Percentiles rank a stretch among this genome's conserved stretches.
Conservation (phyloP, 2,329 filamentous ascomycete genomes). For the Rugonectria rugulosa region DNA sequence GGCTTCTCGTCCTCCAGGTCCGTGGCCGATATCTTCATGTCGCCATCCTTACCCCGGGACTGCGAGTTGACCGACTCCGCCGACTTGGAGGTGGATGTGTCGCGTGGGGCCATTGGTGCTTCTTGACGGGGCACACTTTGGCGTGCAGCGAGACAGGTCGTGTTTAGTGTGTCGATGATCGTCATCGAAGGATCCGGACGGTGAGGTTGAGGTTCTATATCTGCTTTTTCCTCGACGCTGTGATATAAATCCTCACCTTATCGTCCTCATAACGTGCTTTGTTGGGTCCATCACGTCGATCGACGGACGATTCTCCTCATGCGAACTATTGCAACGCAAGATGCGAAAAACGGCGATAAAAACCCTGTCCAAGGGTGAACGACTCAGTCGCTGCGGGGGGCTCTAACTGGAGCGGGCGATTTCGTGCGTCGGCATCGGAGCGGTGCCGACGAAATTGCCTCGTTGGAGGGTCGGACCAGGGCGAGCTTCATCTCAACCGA, state of each 20-base stretch:
- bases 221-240: background rate
- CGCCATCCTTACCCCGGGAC: background rate
- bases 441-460: conserved; percentile 1
- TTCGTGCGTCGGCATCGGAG: background rate
- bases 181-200: background rate
- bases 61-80: conserved; percentile 7
- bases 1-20: conserved; percentile 1
- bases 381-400: background rate
- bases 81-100: background rate
- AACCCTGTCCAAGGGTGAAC: conserved; percentile 2
- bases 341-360: background rate
- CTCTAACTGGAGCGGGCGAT: conserved; percentile 8
- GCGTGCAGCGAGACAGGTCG: background rate
- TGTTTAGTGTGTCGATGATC: background rate
- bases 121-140: background rate
- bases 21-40: conserved; percentile 1
- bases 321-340: conserved; percentile 1
- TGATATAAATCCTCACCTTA: background rate
- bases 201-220: background rate
- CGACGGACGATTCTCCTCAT: background rate
- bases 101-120: conserved; percentile 8
- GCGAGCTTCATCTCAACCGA: background rate
- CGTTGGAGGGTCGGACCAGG: background rate
- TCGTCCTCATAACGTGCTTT: conserved; percentile 16
- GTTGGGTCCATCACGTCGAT: conserved; percentile 17